Percentiles rank a stretch among this genome's conserved stretches.
phyloP scores from a whole-genome alignment of 1,284 basidiomycete species.

The Cryptococcus jaspeensis region DNA sequence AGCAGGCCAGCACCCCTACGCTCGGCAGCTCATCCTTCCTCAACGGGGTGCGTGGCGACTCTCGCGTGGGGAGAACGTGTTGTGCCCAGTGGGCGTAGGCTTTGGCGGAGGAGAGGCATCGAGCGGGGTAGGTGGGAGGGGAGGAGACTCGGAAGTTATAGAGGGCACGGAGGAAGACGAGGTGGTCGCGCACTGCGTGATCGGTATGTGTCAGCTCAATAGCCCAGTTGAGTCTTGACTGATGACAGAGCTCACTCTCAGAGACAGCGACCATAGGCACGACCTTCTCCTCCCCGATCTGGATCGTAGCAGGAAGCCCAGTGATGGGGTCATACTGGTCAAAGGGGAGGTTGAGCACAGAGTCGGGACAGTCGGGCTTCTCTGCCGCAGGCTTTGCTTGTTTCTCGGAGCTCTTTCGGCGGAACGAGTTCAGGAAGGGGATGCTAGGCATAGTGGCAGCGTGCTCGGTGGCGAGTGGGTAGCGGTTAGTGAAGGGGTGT shows the following conservation, averaged over 20 bases:
- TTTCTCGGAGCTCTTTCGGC: background rate
- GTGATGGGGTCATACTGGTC: constrained; percentile 20
- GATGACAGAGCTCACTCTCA: constrained; percentile 5
- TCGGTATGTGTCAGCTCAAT: background rate
- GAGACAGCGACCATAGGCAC: constrained; percentile 5
- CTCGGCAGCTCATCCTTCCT: constrained; percentile 20
- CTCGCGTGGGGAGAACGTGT: background rate
- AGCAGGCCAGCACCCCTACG: constrained; percentile 35
- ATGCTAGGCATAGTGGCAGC: too few species aligned
- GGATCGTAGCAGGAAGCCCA: constrained; percentile 18
- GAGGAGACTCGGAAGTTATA: constrained; percentile 2
- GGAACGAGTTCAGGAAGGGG: constrained; percentile 1
- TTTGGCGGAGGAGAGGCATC: constrained; percentile 1
- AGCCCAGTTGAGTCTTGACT: background rate
- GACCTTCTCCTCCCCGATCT: constrained; percentile 11
- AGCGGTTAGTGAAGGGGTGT: too few species aligned
- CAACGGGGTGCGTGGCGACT: background rate
- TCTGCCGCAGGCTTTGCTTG: too few species aligned
- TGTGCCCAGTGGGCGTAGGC: constrained; percentile 12
- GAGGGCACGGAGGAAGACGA: constrained; percentile 23
- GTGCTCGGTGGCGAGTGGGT: too few species aligned
- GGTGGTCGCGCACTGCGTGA: constrained; percentile 24
- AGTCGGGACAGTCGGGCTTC: background rate
- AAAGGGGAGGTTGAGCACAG: constrained; percentile 26
- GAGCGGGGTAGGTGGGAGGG: background rate